Evolutionary conservation across 441 rosid species (phyloP).

Genomic region (Melastoma candidum): DNA sequence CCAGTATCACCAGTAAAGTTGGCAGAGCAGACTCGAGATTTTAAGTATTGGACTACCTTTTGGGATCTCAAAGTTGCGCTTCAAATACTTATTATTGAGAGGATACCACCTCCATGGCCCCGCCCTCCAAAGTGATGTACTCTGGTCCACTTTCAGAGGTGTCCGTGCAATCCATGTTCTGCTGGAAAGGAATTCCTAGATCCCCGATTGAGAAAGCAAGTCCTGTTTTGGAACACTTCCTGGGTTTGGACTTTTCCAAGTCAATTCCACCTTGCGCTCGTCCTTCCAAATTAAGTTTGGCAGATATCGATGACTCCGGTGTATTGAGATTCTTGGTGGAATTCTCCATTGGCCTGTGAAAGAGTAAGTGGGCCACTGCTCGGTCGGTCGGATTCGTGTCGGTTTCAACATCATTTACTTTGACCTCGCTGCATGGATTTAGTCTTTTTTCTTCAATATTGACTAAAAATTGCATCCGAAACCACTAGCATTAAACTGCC

Average conservation of each 20-base stretch:
- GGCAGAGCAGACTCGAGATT: too few species aligned
- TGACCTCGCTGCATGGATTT: conserved; percentile 22
- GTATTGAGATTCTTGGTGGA: conserved; percentile 42
- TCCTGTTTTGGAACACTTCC: conserved; percentile 3
- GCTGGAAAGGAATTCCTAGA: conserved; percentile 22
- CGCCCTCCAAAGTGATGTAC: conserved; percentile 31
- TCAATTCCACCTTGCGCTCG: neutral
- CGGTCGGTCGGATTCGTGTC: conserved; percentile 92
- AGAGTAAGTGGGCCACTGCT: conserved; percentile 79
- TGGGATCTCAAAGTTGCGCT: too few species aligned
- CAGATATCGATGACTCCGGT: conserved; percentile 40
- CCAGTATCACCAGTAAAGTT: too few species aligned
- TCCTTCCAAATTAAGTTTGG: too few species aligned
- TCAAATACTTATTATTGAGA: conserved; percentile 17
- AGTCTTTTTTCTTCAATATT: too few species aligned
- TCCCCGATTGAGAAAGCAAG: conserved; percentile 27
- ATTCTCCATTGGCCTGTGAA: conserved; percentile 59
- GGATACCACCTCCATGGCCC: conserved; percentile 29
- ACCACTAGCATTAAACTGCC: neutral
- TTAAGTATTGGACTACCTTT: too few species aligned
- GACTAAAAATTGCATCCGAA: too few species aligned
- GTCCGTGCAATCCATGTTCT: conserved; percentile 18
- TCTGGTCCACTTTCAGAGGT: conserved; percentile 36
- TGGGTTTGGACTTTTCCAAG: neutral
- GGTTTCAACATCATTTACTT: conserved; percentile 54